Evolutionary conservation across 2,329 filamentous ascomycete genomes (phyloP).

Genomic region (Chrysoporthe puriensis): DNA sequence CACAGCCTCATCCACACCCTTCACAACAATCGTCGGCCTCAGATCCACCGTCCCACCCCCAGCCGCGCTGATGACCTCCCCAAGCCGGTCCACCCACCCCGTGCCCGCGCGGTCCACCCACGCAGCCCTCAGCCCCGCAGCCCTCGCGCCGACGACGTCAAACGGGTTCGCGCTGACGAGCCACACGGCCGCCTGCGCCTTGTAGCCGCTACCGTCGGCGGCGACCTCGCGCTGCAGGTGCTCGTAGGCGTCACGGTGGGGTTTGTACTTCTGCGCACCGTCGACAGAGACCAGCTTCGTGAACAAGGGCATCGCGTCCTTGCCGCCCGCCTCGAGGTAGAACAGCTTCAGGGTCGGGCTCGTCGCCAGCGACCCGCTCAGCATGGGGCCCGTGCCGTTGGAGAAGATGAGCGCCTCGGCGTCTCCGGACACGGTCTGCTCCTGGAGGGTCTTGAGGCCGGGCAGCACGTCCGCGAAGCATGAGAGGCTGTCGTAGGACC

Average conservation of each 20-base stretch:
- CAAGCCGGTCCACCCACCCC: conserved; percentile 69
- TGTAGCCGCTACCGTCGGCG: conserved; percentile 43
- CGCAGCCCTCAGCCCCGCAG: conserved; percentile 63
- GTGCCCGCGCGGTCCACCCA: conserved; percentile 68
- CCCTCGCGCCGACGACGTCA: conserved; percentile 68
- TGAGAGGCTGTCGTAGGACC: conserved; percentile 50
- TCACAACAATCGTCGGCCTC: conserved; percentile 57
- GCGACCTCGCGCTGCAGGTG: conserved; percentile 58
- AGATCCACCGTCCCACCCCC: conserved; percentile 34
- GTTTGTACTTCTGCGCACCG: conserved; percentile 65
- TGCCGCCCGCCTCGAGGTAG: not conserved
- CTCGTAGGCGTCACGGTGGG: conserved; percentile 63
- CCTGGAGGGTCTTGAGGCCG: conserved; percentile 64
- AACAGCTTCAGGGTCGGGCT: conserved; percentile 57
- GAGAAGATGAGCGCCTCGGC: conserved; percentile 63
- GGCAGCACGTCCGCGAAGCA: conserved; percentile 65
- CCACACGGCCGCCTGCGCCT: conserved; percentile 54
- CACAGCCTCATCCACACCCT: conserved; percentile 61
- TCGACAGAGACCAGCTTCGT: conserved; percentile 64
- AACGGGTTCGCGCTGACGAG: conserved; percentile 75
- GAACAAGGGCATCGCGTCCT: conserved; percentile 44
- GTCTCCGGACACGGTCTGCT: conserved; percentile 48
- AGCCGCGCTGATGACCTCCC: conserved; percentile 41
- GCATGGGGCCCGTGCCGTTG: conserved; percentile 55
- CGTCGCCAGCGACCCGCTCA: conserved; percentile 55